Conservation (phyloP, 495 filamentous ascomycete genomes). For the Talaromyces borbonicus region DNA sequence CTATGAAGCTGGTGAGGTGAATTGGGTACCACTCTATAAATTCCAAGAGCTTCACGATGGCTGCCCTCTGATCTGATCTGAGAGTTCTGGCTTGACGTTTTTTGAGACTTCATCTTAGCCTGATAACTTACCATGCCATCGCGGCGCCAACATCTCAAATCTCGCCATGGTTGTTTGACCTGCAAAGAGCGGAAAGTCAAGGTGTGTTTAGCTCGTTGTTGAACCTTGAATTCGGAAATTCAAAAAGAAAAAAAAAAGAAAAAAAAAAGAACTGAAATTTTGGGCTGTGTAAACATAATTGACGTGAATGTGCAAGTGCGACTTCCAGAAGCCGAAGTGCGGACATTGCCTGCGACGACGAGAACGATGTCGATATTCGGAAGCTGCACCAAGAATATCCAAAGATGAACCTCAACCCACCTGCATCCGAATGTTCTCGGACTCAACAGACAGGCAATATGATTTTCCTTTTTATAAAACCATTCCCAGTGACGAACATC, state of each 20-base stretch:
- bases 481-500: background rate
- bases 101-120: too few species aligned
- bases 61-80: too few species aligned
- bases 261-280: too few species aligned
- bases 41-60: too few species aligned
- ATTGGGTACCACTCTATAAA: too few species aligned
- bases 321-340: slow-evolving; percentile 12
- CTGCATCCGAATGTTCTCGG: background rate
- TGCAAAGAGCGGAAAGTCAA: slow-evolving; percentile 32
- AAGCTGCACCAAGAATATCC: background rate
- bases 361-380: slow-evolving; percentile 2
- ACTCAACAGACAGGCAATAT: background rate
- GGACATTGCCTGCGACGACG: slow-evolving; percentile 13
- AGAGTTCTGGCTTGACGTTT: too few species aligned
- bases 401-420: background rate
- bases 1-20: too few species aligned
- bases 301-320: background rate
- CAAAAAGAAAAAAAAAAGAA: too few species aligned
- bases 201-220: slow-evolving; percentile 16
- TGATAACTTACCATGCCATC: slow-evolving; percentile 9
- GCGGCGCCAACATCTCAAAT: slow-evolving; percentile 27
- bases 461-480: background rate
- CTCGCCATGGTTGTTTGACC: slow-evolving; percentile 27
- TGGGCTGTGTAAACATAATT: slow-evolving; percentile 7
- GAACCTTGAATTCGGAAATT: background rate